Conservation (phyloP, 2,329 filamentous ascomycete genomes). For the Calonectria pauciramosa region DNA sequence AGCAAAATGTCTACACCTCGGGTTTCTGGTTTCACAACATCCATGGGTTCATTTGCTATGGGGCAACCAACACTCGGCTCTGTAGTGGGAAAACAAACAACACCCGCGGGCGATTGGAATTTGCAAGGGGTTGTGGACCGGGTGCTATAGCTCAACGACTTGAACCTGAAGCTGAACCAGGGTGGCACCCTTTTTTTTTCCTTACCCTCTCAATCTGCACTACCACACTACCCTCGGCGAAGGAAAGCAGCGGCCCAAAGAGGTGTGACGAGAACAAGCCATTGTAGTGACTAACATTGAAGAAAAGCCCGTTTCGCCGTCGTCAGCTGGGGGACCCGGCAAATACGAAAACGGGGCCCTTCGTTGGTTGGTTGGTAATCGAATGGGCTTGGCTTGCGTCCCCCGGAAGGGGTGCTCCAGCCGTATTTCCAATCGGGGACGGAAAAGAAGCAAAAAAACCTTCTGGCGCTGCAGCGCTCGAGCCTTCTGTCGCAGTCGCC, state of each 20-base stretch:
- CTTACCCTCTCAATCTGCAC: neutral
- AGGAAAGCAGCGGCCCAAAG: neutral
- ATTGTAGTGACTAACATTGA: neutral
- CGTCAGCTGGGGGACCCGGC: neutral
- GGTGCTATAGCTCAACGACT: neutral
- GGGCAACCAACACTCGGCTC: neutral
- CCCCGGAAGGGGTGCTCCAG: neutral
- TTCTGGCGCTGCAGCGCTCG: constrained; percentile 1
- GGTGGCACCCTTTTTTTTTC: neutral
- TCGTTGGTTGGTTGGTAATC: constrained; percentile 8
- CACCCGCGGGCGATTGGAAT: neutral
- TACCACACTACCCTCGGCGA: neutral
- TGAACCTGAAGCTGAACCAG: constrained; percentile 2
- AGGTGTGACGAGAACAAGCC: neutral
- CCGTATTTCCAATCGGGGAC: neutral
- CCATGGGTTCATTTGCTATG: neutral
- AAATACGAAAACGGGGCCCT: neutral
- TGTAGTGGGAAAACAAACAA: neutral
- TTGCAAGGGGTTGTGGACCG: constrained; percentile 6
- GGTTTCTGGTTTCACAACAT: neutral
- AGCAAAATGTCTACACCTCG: neutral
- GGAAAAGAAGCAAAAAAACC: neutral
- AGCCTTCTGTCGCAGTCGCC: constrained; percentile 7
- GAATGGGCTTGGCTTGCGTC: neutral
- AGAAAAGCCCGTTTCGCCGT: neutral